A percentile compares a stretch with the other conserved stretches of the same genome.
Conservation (phyloP, 2,329 filamentous ascomycete genomes). For the Fusarium temperatum region DNA sequence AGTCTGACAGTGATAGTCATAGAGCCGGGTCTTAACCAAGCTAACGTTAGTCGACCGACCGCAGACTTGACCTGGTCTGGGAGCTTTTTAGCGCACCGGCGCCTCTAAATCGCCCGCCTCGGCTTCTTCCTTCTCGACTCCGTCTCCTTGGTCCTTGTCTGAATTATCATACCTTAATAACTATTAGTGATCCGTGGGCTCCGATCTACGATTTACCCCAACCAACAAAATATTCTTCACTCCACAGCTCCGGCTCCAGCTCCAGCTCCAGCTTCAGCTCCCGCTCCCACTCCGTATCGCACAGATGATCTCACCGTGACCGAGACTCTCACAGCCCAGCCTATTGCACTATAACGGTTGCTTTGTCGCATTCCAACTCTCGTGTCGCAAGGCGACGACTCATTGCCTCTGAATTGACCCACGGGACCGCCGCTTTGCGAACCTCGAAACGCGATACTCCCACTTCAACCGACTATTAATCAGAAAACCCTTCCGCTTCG, state of each 20-base stretch:
- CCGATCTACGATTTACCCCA: conserved; percentile 32
- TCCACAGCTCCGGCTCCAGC: conserved; percentile 12
- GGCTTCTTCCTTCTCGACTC: conserved; percentile 12
- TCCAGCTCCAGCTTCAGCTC: not conserved
- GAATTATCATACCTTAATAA: conserved; percentile 30
- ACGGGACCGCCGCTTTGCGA: conserved; percentile 11
- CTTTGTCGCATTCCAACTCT: not conserved
- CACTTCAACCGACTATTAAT: not conserved
- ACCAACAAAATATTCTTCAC: conserved; percentile 25
- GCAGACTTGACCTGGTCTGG: conserved; percentile 14
- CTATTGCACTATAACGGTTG: not conserved
- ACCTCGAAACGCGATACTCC: conserved; percentile 1
- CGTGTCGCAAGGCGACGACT: conserved; percentile 8
- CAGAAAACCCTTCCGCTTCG: not conserved
- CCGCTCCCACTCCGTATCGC: not conserved
- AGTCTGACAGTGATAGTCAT: conserved; percentile 28
- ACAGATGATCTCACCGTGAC: conserved; percentile 5
- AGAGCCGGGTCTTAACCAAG: conserved; percentile 2
- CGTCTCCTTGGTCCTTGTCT: conserved; percentile 20
- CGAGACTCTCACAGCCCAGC: not conserved
- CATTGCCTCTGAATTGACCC: conserved; percentile 16
- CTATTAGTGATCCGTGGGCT: conserved; percentile 25
- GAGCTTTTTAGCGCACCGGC: conserved; percentile 23
- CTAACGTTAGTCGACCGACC: conserved; percentile 12
- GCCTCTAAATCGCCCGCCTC: conserved; percentile 2